phyloP scores from a whole-genome alignment of 2,329 filamentous ascomycete species.

The Polytolypa hystricis region DNA sequence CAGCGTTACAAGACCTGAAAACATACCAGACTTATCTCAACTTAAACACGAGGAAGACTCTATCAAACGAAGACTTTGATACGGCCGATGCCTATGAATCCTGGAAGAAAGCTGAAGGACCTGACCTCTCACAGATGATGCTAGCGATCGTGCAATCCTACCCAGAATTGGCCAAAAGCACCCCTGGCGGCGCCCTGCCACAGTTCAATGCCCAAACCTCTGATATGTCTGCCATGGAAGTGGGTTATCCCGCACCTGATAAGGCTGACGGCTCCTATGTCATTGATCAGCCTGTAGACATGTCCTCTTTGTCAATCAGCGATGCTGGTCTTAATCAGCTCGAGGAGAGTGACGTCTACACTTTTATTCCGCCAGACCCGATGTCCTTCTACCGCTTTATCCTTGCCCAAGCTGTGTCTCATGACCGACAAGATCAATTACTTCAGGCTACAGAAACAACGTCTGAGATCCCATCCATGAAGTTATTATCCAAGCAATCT shows the following conservation, averaged over 20 bases:
- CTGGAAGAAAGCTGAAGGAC: constrained; percentile 84
- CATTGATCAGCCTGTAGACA: constrained; percentile 57
- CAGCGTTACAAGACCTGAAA: constrained; percentile 83
- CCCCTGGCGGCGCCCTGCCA: constrained; percentile 49
- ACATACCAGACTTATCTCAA: constrained; percentile 83
- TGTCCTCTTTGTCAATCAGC: constrained; percentile 48
- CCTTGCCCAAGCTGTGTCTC: constrained; percentile 59
- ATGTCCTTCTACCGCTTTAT: constrained; percentile 75
- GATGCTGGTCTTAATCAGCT: constrained; percentile 32
- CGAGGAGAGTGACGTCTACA: constrained; percentile 53
- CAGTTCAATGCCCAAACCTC: constrained; percentile 39
- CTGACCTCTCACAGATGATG: constrained; percentile 87
- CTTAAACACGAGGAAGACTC: constrained; percentile 62
- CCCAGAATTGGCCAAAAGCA: constrained; percentile 71
- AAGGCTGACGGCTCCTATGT: constrained; percentile 40
- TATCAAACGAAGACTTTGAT: constrained; percentile 81
- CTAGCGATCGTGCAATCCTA: constrained; percentile 77
- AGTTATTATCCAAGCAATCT: constrained; percentile 61
- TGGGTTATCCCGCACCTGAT: constrained; percentile 38
- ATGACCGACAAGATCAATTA: constrained; percentile 36
- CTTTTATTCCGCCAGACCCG: constrained; percentile 78
- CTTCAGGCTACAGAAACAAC: constrained; percentile 39
- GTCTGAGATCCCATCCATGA: constrained; percentile 39
- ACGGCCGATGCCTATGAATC: constrained; percentile 74
- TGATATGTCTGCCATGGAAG: constrained; percentile 25